Conservation (phyloP, 768 basidiomycete genomes). For the Chalciporus chontae region DNA sequence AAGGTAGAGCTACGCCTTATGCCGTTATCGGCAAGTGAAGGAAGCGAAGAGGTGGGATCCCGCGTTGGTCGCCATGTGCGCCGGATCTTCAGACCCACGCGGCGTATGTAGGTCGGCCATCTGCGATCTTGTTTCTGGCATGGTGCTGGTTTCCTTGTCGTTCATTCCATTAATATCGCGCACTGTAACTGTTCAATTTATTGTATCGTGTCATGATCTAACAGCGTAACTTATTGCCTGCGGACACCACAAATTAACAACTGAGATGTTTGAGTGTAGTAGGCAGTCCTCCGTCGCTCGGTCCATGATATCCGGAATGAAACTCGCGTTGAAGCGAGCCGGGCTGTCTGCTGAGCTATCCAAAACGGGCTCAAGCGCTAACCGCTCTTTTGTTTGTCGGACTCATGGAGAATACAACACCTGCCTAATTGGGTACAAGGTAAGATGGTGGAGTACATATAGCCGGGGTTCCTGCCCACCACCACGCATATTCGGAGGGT, state of each 20-base stretch:
- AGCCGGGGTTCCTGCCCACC: conserved; percentile 9
- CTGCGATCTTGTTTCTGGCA: neutral
- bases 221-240: neutral
- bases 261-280: neutral
- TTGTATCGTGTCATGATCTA: neutral
- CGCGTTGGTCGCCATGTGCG: conserved; percentile 29
- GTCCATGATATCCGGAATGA: conserved; percentile 5
- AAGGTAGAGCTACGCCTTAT: conserved; percentile 20
- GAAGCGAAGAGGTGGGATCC: conserved; percentile 12
- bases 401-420: conserved; percentile 26
- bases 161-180: neutral
- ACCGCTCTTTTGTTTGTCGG: conserved; percentile 23
- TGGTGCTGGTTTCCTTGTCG: conserved; percentile 18
- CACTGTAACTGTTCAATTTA: neutral
- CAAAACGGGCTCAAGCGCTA: conserved; percentile 8
- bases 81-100: conserved; percentile 21
- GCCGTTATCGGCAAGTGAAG: conserved; percentile 6
- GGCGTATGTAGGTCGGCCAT: neutral
- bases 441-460: conserved; percentile 12
- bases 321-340: conserved; percentile 8
- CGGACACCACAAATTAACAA: too few species aligned
- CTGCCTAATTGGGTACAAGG: conserved; percentile 32
- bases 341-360: neutral
- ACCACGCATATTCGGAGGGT: conserved; percentile 8
- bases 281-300: neutral